phyloP scores from a whole-genome alignment of 805 yeast species.

The Cyberlindnera mrakii region DNA sequence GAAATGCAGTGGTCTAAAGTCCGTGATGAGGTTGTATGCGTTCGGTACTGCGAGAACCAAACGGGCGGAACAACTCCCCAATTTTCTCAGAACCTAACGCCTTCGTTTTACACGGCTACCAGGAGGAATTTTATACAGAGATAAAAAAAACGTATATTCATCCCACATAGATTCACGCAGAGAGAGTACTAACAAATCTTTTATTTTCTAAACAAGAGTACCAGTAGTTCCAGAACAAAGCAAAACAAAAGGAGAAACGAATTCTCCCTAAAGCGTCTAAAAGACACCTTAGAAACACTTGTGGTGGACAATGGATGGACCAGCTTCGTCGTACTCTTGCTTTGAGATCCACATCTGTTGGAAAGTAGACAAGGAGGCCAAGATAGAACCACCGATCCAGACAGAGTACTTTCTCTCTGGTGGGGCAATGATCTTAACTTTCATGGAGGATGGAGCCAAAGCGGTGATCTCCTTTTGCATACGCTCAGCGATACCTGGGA shows the following conservation, averaged over 20 bases:
- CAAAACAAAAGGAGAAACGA: too few relatives aligned
- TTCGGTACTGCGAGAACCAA: background rate
- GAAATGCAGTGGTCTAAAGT: background rate
- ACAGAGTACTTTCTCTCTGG: conserved; percentile 99
- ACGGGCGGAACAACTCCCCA: background rate
- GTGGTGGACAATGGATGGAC: conserved; percentile 90
- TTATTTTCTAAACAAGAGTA: background rate
- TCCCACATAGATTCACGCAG: too few relatives aligned
- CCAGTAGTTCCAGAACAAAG: background rate
- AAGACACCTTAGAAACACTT: conserved; percentile 36
- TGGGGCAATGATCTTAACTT: conserved; percentile 98
- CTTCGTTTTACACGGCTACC: too few relatives aligned
- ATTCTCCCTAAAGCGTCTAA: too few relatives aligned
- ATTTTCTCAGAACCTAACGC: background rate
- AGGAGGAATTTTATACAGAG: too few relatives aligned
- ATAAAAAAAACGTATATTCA: too few relatives aligned
- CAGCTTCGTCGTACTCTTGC: conserved; percentile 99
- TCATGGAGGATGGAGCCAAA: conserved; percentile 99
- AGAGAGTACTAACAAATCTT: background rate
- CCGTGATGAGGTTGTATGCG: background rate
- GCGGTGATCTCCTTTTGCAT: conserved; percentile 99
- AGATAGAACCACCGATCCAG: conserved; percentile 99
- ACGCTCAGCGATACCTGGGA: conserved; percentile 99
- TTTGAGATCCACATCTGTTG: conserved; percentile 99
- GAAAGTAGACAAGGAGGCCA: conserved; percentile 98